phyloP scores from a whole-genome alignment of 805 yeast genomes.

The Candida gorgasii region DNA sequence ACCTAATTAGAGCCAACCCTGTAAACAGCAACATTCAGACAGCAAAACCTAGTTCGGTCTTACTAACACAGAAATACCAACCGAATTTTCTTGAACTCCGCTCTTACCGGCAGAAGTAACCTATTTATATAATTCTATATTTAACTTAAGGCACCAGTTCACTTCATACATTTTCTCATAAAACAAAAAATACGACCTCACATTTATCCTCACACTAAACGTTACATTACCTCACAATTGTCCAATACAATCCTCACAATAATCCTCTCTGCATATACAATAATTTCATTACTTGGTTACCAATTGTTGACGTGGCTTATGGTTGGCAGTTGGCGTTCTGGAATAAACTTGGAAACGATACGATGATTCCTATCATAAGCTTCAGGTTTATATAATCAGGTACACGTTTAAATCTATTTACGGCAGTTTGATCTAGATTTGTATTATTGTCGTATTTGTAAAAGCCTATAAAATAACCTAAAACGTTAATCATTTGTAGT shows the following conservation, averaged over 20 bases:
- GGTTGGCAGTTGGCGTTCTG: background rate
- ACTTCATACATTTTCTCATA: background rate
- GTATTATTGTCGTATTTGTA: no score
- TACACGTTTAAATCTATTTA: no score
- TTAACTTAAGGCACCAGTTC: background rate
- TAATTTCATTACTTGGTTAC: constrained; percentile 1
- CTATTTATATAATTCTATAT: background rate
- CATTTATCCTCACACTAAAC: background rate
- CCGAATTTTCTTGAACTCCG: no score
- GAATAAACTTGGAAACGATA: background rate
- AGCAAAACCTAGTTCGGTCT: background rate
- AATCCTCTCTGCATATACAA: constrained; percentile 2
- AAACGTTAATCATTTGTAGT: no score
- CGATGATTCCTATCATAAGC: background rate
- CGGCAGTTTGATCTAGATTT: no score
- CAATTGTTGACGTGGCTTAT: background rate
- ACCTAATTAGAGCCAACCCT: background rate
- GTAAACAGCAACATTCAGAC: background rate
- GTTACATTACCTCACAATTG: no score
- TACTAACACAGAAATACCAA: no score
- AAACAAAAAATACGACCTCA: background rate
- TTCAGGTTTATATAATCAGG: no score
- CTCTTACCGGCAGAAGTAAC: background rate
- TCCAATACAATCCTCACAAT: background rate
- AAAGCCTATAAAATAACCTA: no score